Percentiles rank a stretch among this genome's conserved stretches.
Evolutionary conservation across 768 basidiomycete species (phyloP).

Genomic region (Hysterangium stoloniferum): DNA sequence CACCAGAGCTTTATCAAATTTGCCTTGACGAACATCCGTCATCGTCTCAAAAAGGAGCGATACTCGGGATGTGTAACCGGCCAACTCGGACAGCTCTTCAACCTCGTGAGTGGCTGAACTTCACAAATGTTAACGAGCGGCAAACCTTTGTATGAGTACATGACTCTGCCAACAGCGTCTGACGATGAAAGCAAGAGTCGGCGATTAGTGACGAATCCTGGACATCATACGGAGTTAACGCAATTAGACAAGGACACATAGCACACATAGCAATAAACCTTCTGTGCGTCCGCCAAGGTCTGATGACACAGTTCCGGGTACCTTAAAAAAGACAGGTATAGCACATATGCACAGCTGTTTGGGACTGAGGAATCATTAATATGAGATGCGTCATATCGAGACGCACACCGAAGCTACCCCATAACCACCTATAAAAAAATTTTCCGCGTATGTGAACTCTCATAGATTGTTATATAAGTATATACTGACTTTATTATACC

Average conservation of each 20-base stretch:
- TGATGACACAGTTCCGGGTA: constrained; percentile 56
- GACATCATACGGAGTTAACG: not conserved
- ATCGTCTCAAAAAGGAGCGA: constrained; percentile 85
- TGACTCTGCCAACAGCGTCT: constrained; percentile 92
- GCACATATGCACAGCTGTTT: constrained; percentile 75
- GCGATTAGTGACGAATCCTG: constrained; percentile 96
- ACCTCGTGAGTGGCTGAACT: constrained; percentile 8
- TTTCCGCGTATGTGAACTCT: constrained; percentile 18
- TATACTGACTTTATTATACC: constrained; percentile 78
- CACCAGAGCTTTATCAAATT: constrained; percentile 83
- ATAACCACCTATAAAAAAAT: constrained; percentile 35
- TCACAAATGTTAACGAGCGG: not conserved
- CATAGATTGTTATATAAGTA: not conserved
- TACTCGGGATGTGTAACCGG: constrained; percentile 92
- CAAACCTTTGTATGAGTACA: constrained; percentile 86
- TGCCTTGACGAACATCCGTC: constrained; percentile 74
- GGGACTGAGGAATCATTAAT: not conserved
- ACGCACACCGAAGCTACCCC: constrained; percentile 89
- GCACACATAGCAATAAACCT: constrained; percentile 37
- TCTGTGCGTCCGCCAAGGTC: constrained; percentile 89
- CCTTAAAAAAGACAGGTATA: constrained; percentile 85
- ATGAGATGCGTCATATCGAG: not conserved
- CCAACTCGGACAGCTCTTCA: constrained; percentile 82
- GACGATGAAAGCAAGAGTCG: constrained; percentile 78
- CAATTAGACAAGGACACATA: not conserved